Evolutionary conservation across 768 basidiomycete species (phyloP).

Genomic region (Hericium coralloides): DNA sequence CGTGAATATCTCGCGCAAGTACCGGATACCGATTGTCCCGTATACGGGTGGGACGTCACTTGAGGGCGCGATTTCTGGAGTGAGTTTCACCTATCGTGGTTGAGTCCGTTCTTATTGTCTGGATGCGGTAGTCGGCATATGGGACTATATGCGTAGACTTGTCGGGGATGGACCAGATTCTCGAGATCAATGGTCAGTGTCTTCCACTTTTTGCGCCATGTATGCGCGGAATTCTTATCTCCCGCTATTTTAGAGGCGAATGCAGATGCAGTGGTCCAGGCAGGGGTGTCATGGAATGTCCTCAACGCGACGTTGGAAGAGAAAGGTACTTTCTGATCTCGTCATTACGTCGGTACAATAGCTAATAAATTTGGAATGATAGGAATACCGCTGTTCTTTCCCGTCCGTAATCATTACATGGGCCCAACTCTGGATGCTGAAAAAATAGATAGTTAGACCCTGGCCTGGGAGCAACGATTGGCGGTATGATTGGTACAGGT

Average conservation of each 20-base stretch:
- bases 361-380: neutral
- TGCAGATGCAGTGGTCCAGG: slow-evolving; percentile 65
- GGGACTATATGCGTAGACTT: slow-evolving; percentile 62
- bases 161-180: slow-evolving; percentile 56
- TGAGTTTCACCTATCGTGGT: slow-evolving; percentile 19
- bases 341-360: neutral
- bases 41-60: slow-evolving; percentile 83
- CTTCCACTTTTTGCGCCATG: neutral
- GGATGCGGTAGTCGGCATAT: slow-evolving; percentile 18
- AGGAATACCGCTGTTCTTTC: slow-evolving; percentile 74
- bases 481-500: slow-evolving; percentile 83
- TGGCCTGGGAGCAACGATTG: slow-evolving; percentile 57
- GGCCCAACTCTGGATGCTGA: too few species aligned
- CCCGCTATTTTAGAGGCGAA: slow-evolving; percentile 42
- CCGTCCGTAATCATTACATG: slow-evolving; percentile 36
- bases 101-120: too few species aligned
- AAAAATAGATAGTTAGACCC: slow-evolving; percentile 21
- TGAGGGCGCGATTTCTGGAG: slow-evolving; percentile 80
- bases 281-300: slow-evolving; percentile 72
- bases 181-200: slow-evolving; percentile 40
- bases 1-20: slow-evolving; percentile 67
- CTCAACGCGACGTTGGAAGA: slow-evolving; percentile 62
- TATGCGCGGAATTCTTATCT: neutral
- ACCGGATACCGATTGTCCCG: slow-evolving; percentile 67
- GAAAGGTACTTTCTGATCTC: slow-evolving; percentile 27